Conservation (phyloP, 2,329 filamentous ascomycete genomes). For the Mycosphaerella sp. region DNA sequence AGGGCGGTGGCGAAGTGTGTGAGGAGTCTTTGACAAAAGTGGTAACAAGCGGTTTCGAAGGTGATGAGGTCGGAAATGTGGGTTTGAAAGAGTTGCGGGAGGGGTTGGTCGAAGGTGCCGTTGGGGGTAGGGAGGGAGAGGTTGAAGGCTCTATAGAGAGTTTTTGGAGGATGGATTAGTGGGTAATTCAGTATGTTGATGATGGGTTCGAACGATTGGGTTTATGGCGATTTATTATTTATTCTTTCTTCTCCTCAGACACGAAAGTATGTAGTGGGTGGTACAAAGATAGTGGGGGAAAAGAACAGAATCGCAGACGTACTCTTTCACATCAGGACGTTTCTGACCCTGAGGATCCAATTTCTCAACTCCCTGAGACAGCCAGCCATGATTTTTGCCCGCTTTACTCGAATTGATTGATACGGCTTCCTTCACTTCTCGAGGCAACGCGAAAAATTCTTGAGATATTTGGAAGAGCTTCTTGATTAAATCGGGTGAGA, state of each 20-base stretch:
- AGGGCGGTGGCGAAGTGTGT: slow-evolving; percentile 73
- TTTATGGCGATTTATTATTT: background rate
- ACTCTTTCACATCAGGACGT: slow-evolving; percentile 73
- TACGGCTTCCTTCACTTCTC: slow-evolving; percentile 66
- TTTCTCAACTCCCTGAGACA: slow-evolving; percentile 78
- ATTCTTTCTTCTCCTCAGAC: background rate
- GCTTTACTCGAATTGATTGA: slow-evolving; percentile 59
- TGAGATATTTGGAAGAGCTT: slow-evolving; percentile 66
- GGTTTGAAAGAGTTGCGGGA: slow-evolving; percentile 58
- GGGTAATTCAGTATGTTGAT: too few species aligned
- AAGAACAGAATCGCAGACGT: background rate
- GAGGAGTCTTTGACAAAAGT: slow-evolving; percentile 66
- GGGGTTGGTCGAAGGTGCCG: slow-evolving; percentile 65
- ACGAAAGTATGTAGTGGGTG: background rate
- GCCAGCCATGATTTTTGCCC: slow-evolving; percentile 77
- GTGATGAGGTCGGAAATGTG: slow-evolving; percentile 56
- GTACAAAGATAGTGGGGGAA: too few species aligned
- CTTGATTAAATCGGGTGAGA: slow-evolving; percentile 60
- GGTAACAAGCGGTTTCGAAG: slow-evolving; percentile 66
- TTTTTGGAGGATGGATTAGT: too few species aligned
- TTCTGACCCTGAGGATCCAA: slow-evolving; percentile 77
- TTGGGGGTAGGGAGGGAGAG: slow-evolving; percentile 65
- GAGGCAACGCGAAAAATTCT: slow-evolving; percentile 64
- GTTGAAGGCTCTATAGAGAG: slow-evolving; percentile 69
- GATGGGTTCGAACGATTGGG: background rate